Conservation (phyloP, 352 stramenopile species). For the Phytopythium mirpurense region DNA sequence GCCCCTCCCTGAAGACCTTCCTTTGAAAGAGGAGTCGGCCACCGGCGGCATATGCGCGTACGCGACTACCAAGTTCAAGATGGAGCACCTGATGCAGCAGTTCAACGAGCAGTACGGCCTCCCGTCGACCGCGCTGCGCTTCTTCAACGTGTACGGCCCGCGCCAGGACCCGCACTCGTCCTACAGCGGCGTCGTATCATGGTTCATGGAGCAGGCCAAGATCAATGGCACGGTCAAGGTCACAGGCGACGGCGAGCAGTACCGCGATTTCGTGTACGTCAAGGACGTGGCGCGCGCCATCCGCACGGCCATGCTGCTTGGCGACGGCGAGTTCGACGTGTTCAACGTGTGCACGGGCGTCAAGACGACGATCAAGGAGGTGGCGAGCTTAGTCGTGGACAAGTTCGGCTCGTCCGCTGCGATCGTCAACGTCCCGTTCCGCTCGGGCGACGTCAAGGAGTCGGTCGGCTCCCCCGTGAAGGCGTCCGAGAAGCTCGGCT, state of each 20-base stretch:
- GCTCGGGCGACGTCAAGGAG: conserved; percentile 51
- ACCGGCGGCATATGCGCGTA: conserved; percentile 79
- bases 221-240: conserved; percentile 56
- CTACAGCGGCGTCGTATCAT: conserved; percentile 58
- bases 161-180: conserved; percentile 56
- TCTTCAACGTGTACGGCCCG: conserved; percentile 64
- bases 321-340: conserved; percentile 41
- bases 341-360: conserved; percentile 65
- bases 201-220: conserved; percentile 63
- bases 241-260: conserved; percentile 45
- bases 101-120: conserved; percentile 43
- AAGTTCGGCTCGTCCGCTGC: conserved; percentile 34
- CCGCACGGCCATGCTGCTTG: conserved; percentile 45
- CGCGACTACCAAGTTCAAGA: conserved; percentile 57
- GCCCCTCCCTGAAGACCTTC: conserved; percentile 55
- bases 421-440: conserved; percentile 43
- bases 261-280: conserved; percentile 62
- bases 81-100: conserved; percentile 50
- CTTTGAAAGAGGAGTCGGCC: conserved; percentile 63
- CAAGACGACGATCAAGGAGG: conserved; percentile 45
- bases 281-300: conserved; percentile 60
- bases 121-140: conserved; percentile 45
- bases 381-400: conserved; percentile 35
- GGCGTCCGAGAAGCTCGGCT: conserved; percentile 36
- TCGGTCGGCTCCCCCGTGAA: conserved; percentile 47